Conservation (phyloP, 148 eudicot species). For the Bassia scoparia region DNA sequence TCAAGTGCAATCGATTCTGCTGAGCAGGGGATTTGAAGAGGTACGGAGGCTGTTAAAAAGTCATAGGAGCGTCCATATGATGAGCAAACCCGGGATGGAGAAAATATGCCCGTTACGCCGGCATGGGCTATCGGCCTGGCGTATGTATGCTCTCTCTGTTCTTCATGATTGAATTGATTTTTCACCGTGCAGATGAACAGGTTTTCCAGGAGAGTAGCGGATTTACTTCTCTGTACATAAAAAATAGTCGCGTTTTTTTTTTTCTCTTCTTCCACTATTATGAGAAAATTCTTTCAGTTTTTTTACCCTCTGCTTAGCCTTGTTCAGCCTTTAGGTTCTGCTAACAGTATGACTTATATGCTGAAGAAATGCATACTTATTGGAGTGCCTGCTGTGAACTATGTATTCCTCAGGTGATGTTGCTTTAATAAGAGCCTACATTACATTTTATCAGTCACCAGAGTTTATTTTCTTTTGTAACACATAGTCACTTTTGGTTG, state of each 20-base stretch:
- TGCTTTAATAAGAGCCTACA: not conserved
- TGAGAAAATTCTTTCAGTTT: not conserved
- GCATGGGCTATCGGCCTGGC: conserved; percentile 99
- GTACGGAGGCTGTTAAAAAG: conserved; percentile 63
- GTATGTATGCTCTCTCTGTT: conserved; percentile 98
- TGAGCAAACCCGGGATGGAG: conserved; percentile 98
- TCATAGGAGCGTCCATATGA: conserved; percentile 81
- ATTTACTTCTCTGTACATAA: conserved; percentile 28
- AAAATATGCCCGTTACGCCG: conserved; percentile 92
- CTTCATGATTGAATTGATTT: conserved; percentile 46
- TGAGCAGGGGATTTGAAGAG: conserved; percentile 80
- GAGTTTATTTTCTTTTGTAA: no score
- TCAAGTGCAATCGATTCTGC: conserved; percentile 91
- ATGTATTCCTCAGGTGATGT: not conserved
- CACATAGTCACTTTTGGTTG: no score
- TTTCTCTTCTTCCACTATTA: not conserved
- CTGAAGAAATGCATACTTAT: conserved; percentile 1
- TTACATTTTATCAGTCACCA: no score
- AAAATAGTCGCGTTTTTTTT: conserved; percentile 12
- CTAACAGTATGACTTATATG: not conserved
- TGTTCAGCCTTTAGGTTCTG: not conserved
- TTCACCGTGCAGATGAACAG: not conserved
- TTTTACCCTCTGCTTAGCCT: not conserved
- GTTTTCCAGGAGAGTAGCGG: not conserved
- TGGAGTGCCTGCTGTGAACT: not conserved